phyloP scores from a whole-genome alignment of 345 rosid genomes.

The Pistacia vera region DNA sequence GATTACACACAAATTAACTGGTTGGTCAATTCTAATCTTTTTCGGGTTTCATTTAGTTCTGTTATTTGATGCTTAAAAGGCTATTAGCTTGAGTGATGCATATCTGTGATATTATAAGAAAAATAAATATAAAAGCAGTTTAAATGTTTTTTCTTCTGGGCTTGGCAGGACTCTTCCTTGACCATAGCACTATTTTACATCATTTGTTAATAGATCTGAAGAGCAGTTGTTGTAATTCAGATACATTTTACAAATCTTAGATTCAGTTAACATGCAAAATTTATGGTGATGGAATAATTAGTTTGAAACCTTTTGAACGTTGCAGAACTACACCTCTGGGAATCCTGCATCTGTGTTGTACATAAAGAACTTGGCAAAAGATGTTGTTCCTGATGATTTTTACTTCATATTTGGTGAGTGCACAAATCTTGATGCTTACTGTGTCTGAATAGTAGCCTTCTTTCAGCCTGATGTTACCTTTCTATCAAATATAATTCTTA shows the following conservation, averaged over 20 bases:
- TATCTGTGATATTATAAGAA: background rate
- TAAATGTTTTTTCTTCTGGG: background rate
- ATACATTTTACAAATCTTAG: background rate
- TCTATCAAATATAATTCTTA: background rate
- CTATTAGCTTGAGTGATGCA: background rate
- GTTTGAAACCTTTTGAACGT: background rate
- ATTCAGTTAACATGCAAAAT: background rate
- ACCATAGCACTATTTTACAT: background rate
- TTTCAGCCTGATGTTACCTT: background rate
- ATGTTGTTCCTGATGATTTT: slow-evolving; percentile 77
- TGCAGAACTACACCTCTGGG: slow-evolving; percentile 91
- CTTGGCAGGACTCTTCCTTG: background rate
- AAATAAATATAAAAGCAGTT: background rate
- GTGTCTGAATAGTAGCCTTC: background rate
- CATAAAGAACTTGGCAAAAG: slow-evolving; percentile 90
- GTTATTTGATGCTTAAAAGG: background rate
- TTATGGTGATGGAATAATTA: background rate
- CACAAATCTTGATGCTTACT: background rate
- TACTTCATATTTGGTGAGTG: slow-evolving; percentile 80
- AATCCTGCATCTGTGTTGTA: slow-evolving; percentile 81
- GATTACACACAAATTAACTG: background rate
- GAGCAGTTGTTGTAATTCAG: background rate
- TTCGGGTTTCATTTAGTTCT: background rate
- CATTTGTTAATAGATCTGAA: background rate
- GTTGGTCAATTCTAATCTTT: background rate